phyloP scores from a whole-genome alignment of 306 rosid genomes.

The Begonia fuchsioides region DNA sequence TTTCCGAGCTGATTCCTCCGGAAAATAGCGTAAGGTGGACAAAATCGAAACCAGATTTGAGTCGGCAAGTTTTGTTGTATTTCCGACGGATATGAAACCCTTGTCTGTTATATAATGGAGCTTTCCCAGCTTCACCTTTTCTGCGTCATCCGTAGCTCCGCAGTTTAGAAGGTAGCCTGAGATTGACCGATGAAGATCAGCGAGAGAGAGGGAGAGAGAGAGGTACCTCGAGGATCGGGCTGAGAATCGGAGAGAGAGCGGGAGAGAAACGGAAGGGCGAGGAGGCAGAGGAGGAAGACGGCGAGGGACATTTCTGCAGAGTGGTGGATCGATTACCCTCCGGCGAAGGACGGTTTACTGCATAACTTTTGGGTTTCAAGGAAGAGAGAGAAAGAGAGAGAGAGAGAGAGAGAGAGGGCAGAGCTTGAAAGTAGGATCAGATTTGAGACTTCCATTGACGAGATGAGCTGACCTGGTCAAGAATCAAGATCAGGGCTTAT shows the following conservation, averaged over 20 bases:
- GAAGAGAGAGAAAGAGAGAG: neutral
- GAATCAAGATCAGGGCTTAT: too few species aligned
- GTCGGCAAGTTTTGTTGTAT: slow-evolving; percentile 12
- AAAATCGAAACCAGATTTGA: slow-evolving; percentile 36
- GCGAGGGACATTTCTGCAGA: slow-evolving; percentile 28
- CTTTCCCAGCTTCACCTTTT: slow-evolving; percentile 18
- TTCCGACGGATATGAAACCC: slow-evolving; percentile 41
- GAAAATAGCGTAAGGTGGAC: slow-evolving; percentile 56
- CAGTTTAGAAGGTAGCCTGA: slow-evolving; percentile 58
- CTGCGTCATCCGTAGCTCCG: slow-evolving; percentile 22
- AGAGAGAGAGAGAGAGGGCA: slow-evolving; percentile 2
- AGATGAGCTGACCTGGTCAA: too few species aligned
- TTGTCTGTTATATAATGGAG: slow-evolving; percentile 40
- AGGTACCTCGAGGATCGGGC: slow-evolving; percentile 36
- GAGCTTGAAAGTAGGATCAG: too few species aligned
- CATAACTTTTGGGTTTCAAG: too few species aligned
- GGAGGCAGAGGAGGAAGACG: slow-evolving; percentile 44
- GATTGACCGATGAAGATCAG: neutral
- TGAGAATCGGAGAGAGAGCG: slow-evolving; percentile 10
- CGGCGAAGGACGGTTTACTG: neutral
- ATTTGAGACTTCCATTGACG: too few species aligned
- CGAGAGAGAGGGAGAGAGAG: neutral
- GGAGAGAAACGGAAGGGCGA: slow-evolving; percentile 30
- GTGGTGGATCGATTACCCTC: neutral
- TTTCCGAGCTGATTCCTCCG: slow-evolving; percentile 39